Conservation (phyloP, 257 asterid species). For the Fraxinus americana region DNA sequence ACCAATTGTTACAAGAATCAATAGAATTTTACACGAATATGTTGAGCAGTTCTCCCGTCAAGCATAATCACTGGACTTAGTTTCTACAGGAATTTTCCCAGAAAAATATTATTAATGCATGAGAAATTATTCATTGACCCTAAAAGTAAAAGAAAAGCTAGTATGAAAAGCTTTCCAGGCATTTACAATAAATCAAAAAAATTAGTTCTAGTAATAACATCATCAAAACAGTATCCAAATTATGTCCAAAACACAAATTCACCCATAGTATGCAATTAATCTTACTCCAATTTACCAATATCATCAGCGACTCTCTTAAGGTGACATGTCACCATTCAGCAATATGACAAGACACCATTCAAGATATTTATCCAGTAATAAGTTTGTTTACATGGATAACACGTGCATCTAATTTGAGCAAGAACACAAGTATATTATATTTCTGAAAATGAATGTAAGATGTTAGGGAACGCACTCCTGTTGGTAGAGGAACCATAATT, state of each 20-base stretch:
- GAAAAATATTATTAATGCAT: background rate
- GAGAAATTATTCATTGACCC: background rate
- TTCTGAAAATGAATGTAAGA: conserved; percentile 19
- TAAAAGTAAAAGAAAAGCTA: background rate
- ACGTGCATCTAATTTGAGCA: background rate
- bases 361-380: background rate
- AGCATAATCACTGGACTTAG: background rate
- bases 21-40: background rate
- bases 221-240: background rate
- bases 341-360: background rate
- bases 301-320: background rate
- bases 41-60: background rate
- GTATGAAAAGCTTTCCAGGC: background rate
- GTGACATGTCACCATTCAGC: background rate
- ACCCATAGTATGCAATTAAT: background rate
- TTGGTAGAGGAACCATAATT: conserved; percentile 82
- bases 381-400: background rate
- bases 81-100: background rate
- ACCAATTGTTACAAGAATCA: background rate
- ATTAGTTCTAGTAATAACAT: background rate
- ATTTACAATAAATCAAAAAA: background rate
- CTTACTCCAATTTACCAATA: background rate
- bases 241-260: background rate
- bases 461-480: conserved; percentile 65
- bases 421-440: background rate